These are phyloP conservation scores for Ilyonectria destructans DNA, from an alignment of 2,329 filamentous ascomycete genomes.

Conservation along the genomic window DNA sequence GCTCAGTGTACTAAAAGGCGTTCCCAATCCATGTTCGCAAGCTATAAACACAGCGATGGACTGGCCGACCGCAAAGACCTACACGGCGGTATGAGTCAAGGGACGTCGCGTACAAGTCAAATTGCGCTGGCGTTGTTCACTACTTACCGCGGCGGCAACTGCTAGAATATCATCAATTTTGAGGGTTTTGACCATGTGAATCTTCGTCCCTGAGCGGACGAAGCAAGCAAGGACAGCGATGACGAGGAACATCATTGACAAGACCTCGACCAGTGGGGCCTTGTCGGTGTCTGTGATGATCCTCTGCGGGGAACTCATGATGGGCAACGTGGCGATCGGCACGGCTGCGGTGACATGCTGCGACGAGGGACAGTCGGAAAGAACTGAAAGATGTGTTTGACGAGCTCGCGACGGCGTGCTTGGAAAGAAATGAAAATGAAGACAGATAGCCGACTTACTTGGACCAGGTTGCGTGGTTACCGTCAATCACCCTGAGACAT, in stretches of 20 bases:
- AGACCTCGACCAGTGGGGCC: constrained; percentile 50
- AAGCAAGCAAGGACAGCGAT: constrained; percentile 47
- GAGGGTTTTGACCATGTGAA: constrained; percentile 50
- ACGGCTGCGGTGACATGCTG: constrained; percentile 9
- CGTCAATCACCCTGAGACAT: not conserved
- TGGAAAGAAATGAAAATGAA: not conserved
- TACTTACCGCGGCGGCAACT: constrained; percentile 47
- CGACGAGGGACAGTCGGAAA: not conserved
- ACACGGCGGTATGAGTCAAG: constrained; percentile 3
- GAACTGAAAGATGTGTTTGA: not conserved
- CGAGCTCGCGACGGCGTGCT: not conserved
- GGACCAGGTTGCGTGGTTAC: not conserved
- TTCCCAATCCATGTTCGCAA: constrained; percentile 47
- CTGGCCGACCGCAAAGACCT: constrained; percentile 44
- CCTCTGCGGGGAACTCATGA: constrained; percentile 44
- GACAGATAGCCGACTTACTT: not conserved
- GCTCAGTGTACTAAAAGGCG: constrained; percentile 37
- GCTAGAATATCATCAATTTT: constrained; percentile 47
- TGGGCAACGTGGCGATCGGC: constrained; percentile 7
- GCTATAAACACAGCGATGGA: constrained; percentile 40
- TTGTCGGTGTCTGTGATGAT: constrained; percentile 51
- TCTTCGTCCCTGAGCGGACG: constrained; percentile 48
- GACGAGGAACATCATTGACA: constrained; percentile 51
- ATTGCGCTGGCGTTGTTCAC: not conserved
- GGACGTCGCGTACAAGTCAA: too few relatives aligned